Base-by-base conservation (phyloP, 345 rosid genomes). In the Eucalyptus albens region DNA sequence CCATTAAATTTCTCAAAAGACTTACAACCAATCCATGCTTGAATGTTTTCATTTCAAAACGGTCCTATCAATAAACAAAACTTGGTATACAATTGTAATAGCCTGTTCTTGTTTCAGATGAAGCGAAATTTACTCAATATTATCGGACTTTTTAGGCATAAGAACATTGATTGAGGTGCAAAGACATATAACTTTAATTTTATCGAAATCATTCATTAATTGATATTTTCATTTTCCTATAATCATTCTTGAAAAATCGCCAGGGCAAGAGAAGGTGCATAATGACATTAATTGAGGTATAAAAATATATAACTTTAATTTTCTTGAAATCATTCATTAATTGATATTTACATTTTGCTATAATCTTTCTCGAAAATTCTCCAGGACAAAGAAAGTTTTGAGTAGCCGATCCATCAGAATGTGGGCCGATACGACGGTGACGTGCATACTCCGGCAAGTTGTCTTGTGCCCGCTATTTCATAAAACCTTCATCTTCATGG, bases 31-130 rank as follows among this genome's bases (percentile, higher is more conserved):
- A 53, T 7, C 2, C 2, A 51, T 7, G 4, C 56, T 53, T 19
- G 24, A 53, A 19, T 53, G 1, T 51, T 53, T 51, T 53, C 10
- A 53, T 19, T 53, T 19, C 56, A 53, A 53, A 53, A 19, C 1
- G 56, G 10, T 4, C 2, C 10, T 7, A 53, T 7, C 24, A 7
- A 53, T 53, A 53, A 53, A 53, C 56, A 7, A 53, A 53, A 53
- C 10, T 53, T 1, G 56, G 0, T 53, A 7, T 19, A 7, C 5
- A 53, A 53, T 53, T 53, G 2, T 1, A 53, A 19, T 53, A 19
- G 19, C 5, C 0, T 0, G 4, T 53, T 3, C 9, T 53, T 53
- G 24, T 1, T 53, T 53, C 1, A 7, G 1, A 19, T 17, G 10
- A 53, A 19, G 56, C 9, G 0, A 19, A 53, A 53, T 24, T 19